A percentile compares a stretch with the other conserved stretches of the same genome.
These are phyloP conservation scores for Mitragyna speciosa DNA, from an alignment of 257 asterid species.

Conservation along the genomic window DNA sequence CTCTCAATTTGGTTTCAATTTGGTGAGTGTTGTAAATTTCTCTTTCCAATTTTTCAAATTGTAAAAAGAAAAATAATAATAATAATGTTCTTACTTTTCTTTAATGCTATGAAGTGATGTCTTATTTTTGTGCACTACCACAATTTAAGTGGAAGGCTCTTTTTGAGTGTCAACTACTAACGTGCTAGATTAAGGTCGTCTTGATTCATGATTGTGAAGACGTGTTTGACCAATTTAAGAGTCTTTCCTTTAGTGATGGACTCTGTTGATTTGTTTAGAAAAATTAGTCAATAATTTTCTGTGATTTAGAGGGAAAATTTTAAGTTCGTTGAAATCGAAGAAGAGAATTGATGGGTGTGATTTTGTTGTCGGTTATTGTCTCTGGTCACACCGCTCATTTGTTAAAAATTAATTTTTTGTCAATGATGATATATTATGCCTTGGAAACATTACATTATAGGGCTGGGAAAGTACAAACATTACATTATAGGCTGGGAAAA, in stretches of 20 bases:
- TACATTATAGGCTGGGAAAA: too few relatives aligned
- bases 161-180: too few relatives aligned
- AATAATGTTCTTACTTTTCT: background rate
- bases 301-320: background rate
- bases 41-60: too few relatives aligned
- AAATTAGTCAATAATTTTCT: background rate
- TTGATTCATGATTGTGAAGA: background rate
- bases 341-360: background rate
- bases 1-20: too few relatives aligned
- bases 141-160: background rate
- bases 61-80: too few relatives aligned
- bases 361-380: too few relatives aligned
- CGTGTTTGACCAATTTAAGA: background rate
- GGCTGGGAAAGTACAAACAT: background rate
- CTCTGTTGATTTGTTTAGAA: background rate
- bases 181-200: background rate
- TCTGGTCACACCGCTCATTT: too few relatives aligned
- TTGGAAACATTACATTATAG: too few relatives aligned
- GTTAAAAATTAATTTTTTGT: too few relatives aligned
- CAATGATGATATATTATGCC: too few relatives aligned
- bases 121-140: background rate
- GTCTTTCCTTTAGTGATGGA: background rate
- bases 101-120: background rate
- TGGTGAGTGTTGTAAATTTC: too few relatives aligned
- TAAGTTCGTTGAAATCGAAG: background rate